Evolutionary conservation across 2,329 filamentous ascomycete genomes (phyloP), one percentile per base, ranked within the genome.

Genomic region (Cephalotrichum gorgonifer): DNA sequence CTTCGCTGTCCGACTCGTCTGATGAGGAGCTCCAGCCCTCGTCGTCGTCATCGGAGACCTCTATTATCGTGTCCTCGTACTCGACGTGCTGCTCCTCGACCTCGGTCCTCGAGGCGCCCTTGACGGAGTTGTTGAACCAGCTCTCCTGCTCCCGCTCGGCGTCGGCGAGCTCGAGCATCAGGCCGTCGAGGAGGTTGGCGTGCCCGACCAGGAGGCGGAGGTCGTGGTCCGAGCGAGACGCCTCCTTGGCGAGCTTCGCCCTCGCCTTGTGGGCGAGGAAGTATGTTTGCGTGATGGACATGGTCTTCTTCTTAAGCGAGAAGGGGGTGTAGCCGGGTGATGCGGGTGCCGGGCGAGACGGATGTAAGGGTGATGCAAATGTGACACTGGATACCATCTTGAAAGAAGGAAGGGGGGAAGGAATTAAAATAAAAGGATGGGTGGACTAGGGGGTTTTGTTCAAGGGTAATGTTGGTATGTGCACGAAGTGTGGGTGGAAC

Each of bases 271-370:
- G 90, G 65, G 93, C 93, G 61, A 97, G 85, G 75, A 88, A 95
- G 85, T 97, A 98, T 54, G 91, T 97, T 72, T 96, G 89, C 26
- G 91, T 94, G 73, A 97, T 85, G 66, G 86, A 94, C 93, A 97
- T 97, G 72, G 85, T 90, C 70, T 89, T 86, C 73, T 85, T 76
- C 66, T 72, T 70, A 27, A 59, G 62, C 20, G 59, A 45, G 47
- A 43, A 57, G 33, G 63, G 58, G 38, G 55, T 48, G 52, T 64
- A 55, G 56, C 71, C 67, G 46, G 71, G 59, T 31, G 69, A 68
- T 56, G 67, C 63, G 26, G 48, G 58, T 57, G 54, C 59, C 51
- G 52, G 61, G 57, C 51, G 64, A 56, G 53, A 59, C 51, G 51
- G 57, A 57, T 56, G 51, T 54, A 44, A 50, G 26, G 57, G 54